Base-by-base conservation (phyloP, 1,284 basidiomycete species). In the Rhodotorula mucilaginosa region DNA sequence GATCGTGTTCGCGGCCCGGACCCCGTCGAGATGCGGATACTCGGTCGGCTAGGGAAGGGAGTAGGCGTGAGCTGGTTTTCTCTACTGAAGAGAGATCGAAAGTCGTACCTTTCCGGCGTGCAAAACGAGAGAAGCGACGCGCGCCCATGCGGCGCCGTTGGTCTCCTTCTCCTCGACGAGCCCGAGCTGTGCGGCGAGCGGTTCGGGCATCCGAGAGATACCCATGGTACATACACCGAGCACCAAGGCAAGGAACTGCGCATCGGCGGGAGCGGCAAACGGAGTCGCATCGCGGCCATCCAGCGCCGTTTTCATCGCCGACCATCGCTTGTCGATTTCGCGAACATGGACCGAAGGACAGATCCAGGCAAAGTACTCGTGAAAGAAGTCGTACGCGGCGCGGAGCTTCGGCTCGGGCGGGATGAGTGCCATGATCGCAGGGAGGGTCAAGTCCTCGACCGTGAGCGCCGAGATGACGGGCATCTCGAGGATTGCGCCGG, bases 161-260 rank as follows among this genome's bases (percentile, higher is more conserved):
- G 47, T 8, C 18, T n/a, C 18, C 12, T 69, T 67, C 44, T 71
- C 65, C 18, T 58, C 67, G 8, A 46, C 31, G 29, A 73, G 59
- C 1, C 69, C 64, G 5, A 23, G 31, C n/a, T 29, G 26, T 5
- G 12, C 15, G 1, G 64, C 69, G 34, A 67, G 66, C n/a, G 46
- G 21, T 10, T 57, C 51, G 18, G 69, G 47, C 74, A 75, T 71
- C 58, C 51, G 49, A 2, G 60, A 56, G 39, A 74, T 63, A 18
- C 73, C 70, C 19, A 65, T 58, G 5, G 70, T 65, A 26, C 65
- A 67, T 12, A 65, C 52, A 4, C 44, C 66, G 18, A 73, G 26
- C 2, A 71, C 48, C 15, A 58, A 44, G 2, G 73, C 67, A 23
- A 60, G 23, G 47, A 64, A 61, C 19, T 67, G 48, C 16, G 73